Base-by-base conservation (phyloP, 2,329 filamentous ascomycete species). In the Ophiostoma montium region DNA sequence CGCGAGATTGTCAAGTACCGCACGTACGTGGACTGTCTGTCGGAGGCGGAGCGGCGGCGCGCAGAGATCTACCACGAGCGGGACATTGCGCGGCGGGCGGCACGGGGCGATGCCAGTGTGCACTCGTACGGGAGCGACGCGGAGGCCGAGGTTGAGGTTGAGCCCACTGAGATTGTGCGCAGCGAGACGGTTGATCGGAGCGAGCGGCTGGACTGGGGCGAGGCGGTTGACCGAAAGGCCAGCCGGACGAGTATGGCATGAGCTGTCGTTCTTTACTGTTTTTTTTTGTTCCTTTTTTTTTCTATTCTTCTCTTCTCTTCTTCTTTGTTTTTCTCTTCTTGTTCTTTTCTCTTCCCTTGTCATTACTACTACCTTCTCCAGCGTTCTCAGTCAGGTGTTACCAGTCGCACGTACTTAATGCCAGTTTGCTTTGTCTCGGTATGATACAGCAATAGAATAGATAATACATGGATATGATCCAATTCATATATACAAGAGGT, bases 1-100 rank as follows among this genome's bases (percentile, higher is more conserved):
- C 75, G 86, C 33, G 92, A 98, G 68, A 95, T 94, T 63, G 88
- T 96, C 64, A 96, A 96, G 65, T 96, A 95, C 67, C 75, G 84
- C 52, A 96, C 89, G 0, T 98, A 96, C 60, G 89, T 95, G 57
- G 92, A 96, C 63, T 82, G 80, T 32, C 68, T 98, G 46, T 73
- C 80, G 51, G 76, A 78, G 35, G 89, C 89, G 0, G 78, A 84
- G 57, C 67, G 62, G 31, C 73, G 79, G 49, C 88, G 84, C 61
- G 73, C 76, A 42, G 82, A 81, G 60, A 81, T 95, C 38, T 84
- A 87, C 56, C 62, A 63, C 3, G 78, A 82, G 62, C 65, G 78
- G 48, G 74, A 73, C 36, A 61, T 68, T 41, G 74, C 70, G 18
- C 63, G 68, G 42, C 66, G 70, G n/a, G 72, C 70, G 4, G 69